These are phyloP conservation scores for Hypholoma sublateritium DNA, from an alignment of 768 basidiomycete species.

Conservation along the genomic window DNA sequence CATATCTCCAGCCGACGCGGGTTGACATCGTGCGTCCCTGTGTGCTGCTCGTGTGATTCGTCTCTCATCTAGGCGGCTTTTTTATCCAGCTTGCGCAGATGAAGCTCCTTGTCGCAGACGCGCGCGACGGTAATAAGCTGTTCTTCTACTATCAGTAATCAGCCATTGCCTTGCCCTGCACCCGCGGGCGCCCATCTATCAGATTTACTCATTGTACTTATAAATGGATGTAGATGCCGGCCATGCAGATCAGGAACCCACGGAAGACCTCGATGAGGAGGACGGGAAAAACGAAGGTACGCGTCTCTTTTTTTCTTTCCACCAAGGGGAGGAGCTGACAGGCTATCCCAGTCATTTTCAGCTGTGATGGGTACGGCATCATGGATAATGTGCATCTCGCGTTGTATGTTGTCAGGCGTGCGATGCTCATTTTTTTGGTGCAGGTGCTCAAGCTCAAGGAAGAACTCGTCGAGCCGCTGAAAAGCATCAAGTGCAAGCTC, in stretches of 20 bases:
- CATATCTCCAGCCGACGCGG: background rate
- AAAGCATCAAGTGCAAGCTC: background rate
- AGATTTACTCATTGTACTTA: background rate
- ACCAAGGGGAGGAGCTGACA: background rate
- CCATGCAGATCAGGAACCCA: conserved; percentile 1
- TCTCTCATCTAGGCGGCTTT: background rate
- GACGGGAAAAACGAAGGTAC: conserved; percentile 3
- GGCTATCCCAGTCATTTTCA: background rate
- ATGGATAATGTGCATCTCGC: conserved; percentile 2
- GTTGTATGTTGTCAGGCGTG: no score
- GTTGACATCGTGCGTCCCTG: background rate
- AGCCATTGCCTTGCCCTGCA: no score
- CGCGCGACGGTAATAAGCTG: background rate
- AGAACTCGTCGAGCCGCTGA: background rate
- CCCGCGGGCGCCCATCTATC: background rate
- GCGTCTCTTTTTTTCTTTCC: background rate
- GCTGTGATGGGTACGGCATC: conserved; percentile 1
- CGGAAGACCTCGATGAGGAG: background rate
- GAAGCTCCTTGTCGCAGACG: background rate
- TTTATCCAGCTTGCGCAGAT: background rate
- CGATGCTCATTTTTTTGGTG: background rate
- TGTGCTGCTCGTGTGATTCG: no score
- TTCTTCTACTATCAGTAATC: conserved; percentile 4
- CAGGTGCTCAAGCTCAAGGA: background rate
- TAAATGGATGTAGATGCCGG: background rate